Percentiles rank a stretch among this genome's conserved stretches.
Evolutionary conservation across 805 yeast species (phyloP).

Genomic region (Candida glaebosa): DNA sequence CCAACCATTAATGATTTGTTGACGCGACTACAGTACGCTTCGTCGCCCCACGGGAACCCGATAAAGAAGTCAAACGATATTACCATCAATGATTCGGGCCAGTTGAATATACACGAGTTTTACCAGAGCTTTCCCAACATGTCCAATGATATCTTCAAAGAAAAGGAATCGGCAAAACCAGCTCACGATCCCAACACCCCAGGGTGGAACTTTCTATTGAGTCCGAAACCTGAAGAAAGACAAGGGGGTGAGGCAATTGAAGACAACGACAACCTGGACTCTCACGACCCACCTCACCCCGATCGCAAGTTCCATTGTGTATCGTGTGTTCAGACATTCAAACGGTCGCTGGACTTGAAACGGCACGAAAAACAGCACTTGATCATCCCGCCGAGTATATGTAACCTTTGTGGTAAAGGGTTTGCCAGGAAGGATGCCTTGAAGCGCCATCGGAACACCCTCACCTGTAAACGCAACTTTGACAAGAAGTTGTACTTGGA

Average conservation of each 20-base stretch:
- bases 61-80: conserved; percentile 30
- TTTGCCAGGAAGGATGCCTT: conserved; percentile 82
- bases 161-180: conserved; percentile 2
- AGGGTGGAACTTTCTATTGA: conserved; percentile 33
- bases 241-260: conserved; percentile 7
- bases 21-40: conserved; percentile 55
- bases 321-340: conserved; percentile 60
- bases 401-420: conserved; percentile 75
- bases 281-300: not conserved
- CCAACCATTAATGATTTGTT: conserved; percentile 62
- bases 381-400: conserved; percentile 68
- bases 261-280: conserved; percentile 5
- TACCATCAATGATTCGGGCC: conserved; percentile 37
- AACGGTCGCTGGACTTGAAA: conserved; percentile 66
- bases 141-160: conserved; percentile 36
- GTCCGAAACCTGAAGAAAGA: conserved; percentile 11
- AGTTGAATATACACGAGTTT: conserved; percentile 39
- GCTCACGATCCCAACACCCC: conserved; percentile 19
- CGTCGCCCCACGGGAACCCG: conserved; percentile 57
- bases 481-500: conserved; percentile 43
- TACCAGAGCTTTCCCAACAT: conserved; percentile 42
- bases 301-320: conserved; percentile 50
- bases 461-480: conserved; percentile 72
- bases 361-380: conserved; percentile 76
- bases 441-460: conserved; percentile 69